phyloP scores from a whole-genome alignment of 768 basidiomycete genomes.

The Tricholoma saponaceum region DNA sequence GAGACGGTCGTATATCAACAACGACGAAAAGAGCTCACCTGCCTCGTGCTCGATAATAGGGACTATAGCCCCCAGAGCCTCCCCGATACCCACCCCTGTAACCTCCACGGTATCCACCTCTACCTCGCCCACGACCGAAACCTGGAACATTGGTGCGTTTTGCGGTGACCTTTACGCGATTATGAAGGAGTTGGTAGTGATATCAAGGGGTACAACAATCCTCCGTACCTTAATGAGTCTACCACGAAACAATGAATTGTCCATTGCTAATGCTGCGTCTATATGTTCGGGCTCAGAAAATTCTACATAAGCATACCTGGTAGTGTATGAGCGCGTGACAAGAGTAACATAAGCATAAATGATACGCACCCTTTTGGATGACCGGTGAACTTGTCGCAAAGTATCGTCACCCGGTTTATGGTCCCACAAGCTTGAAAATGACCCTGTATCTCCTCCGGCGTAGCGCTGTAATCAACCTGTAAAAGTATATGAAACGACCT shows the following conservation, averaged over 20 bases:
- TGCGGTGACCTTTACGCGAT: slow-evolving; percentile 67
- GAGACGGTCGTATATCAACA: neutral
- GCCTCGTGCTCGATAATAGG: slow-evolving; percentile 63
- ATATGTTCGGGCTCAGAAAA: slow-evolving; percentile 93
- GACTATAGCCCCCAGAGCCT: slow-evolving; percentile 49
- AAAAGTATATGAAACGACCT: slow-evolving; percentile 4
- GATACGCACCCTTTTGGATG: slow-evolving; percentile 89
- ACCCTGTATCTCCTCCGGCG: slow-evolving; percentile 96
- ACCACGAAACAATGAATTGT: slow-evolving; percentile 94
- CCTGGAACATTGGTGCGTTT: slow-evolving; percentile 97
- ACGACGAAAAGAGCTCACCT: slow-evolving; percentile 43
- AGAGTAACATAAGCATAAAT: slow-evolving; percentile 2
- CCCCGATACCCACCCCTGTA: slow-evolving; percentile 48
- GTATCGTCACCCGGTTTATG: slow-evolving; percentile 97
- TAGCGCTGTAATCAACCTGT: slow-evolving; percentile 95
- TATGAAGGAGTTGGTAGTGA: neutral
- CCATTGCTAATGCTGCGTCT: slow-evolving; percentile 86
- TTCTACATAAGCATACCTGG: slow-evolving; percentile 96
- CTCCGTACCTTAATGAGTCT: slow-evolving; percentile 78
- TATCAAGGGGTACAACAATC: neutral
- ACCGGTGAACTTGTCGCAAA: slow-evolving; percentile 99
- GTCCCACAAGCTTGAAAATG: slow-evolving; percentile 98
- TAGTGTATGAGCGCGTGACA: slow-evolving; percentile 2
- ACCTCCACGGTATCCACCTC: slow-evolving; percentile 54
- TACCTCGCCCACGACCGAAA: slow-evolving; percentile 78